Base-by-base conservation (phyloP, 2,329 filamentous ascomycete genomes). In the Escovopsis sp. region DNA sequence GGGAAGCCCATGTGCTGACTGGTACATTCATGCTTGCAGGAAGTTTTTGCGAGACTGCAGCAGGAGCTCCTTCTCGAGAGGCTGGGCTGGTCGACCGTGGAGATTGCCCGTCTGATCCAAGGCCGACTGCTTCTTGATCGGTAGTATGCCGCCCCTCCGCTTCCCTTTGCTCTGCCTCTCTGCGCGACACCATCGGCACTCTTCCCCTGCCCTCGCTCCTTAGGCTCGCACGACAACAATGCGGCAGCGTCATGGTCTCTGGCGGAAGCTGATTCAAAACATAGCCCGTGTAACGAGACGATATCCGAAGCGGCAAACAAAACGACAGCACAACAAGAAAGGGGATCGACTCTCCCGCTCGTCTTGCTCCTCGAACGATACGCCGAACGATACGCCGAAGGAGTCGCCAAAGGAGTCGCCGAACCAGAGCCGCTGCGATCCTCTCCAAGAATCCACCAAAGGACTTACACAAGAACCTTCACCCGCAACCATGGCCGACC, bases 401-500 rank as follows among this genome's bases (percentile, higher is more conserved):
- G 28, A 32, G 8, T 9, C 28, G 8, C 28, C 42, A 38, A 8
- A 41, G 35, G 28, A 32, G 8, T 9, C 28, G 8, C 28, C 42
- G 38, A 8, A 41, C 38, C 23, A 23, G 23, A 4, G 4, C 6
- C 23, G 2, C 23, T 6, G 19, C 33, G 35, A 40, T 33, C 30
- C 44, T 42, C 19, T 44, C 35, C n/a, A 38, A 42, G 38, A 37
- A 42, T 37, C 34, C 46, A 30, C 23, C 39, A 26, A 26, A n/a
- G 37, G 12, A 15, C 26, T 39, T 9, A 12, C 36, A 23, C 26
- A 33, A 8, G 32, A 48, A 11, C 38, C 44, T 40, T 51, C 51
- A 42, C 37, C 48, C 46, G 48, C 48, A 53, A 56, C 49, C 50
- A 93, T 93, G 85, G 84, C 82, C 45, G 86, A 93, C 51, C 67